Base-by-base conservation (phyloP, 805 yeast genomes). In the Candida maris region DNA sequence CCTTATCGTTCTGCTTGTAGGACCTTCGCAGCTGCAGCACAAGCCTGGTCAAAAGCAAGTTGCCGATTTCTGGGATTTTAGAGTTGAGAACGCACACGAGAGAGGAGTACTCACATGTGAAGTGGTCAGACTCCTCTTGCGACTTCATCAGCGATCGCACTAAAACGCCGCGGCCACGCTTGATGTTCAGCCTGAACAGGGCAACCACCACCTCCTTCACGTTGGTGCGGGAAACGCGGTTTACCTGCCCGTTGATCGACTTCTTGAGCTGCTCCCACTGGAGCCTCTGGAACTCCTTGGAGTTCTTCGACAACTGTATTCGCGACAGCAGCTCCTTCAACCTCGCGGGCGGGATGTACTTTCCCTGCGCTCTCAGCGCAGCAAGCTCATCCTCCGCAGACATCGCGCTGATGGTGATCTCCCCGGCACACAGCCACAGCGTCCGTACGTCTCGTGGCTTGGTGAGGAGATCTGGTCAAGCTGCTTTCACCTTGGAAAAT, bases 51-150 rank as follows among this genome's bases (percentile, higher is more conserved):
- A 70, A 54, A 21, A 84, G 44, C 4, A 81, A 54, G 38, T 71
- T 71, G 2, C 95, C 95, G 13, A 85, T 60, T 23, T 73, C 73
- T 0, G 94, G 93, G 3, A 85, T 55, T 45, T 81, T 75, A 4
- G 83, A 71, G 56, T 84, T 82, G 8, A 87, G 34, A 1, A 81
- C 68, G 2, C 81, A 68, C 0, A 74, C 68, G 23, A 87, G 49
- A 1, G 83, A 62, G 0, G 88, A 77, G 46, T 73, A 79, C 1
- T 71, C 68, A 0, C 75, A 58, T 0, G 83, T 68, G 27, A 46
- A 46, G 4, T 39, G 34, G 13, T 57, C 28, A 10, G 77, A 65
- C 6, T 51, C 55, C 10, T 66, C 50, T 48, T 77, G 84, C 0
- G 73, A 68, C 31, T 69, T 68, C 71, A 84, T 74, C 2, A 85